These are phyloP conservation scores for Corchorus capsularis DNA, from an alignment of 345 rosid genomes.

Conservation along the genomic window DNA sequence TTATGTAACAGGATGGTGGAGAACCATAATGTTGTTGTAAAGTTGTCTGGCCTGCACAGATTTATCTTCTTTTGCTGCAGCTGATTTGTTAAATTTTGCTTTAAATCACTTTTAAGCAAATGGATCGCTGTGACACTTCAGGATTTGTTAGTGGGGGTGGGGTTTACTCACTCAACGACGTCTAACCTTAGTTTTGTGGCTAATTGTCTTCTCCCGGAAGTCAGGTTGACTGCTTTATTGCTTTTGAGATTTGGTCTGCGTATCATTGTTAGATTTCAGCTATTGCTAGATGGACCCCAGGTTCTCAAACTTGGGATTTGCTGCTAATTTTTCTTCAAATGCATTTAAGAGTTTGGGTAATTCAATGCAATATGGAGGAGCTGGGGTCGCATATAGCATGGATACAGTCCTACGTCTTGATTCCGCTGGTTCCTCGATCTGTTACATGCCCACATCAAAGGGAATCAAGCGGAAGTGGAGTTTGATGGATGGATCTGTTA, in stretches of 20 bases:
- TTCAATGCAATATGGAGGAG: conserved; percentile 45
- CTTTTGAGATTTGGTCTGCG: conserved; percentile 48
- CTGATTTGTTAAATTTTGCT: conserved; percentile 34
- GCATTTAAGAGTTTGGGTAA: conserved; percentile 56
- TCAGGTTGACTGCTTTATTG: conserved; percentile 48
- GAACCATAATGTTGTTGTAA: conserved; percentile 30
- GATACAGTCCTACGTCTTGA: conserved; percentile 82
- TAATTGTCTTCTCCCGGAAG: conserved; percentile 57
- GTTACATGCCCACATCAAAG: conserved; percentile 38
- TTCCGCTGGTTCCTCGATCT: conserved; percentile 56
- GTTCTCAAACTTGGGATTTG: conserved; percentile 46
- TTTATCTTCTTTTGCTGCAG: conserved; percentile 21
- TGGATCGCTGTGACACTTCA: conserved; percentile 89
- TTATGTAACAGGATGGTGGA: conserved; percentile 55
- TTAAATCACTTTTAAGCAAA: conserved; percentile 37
- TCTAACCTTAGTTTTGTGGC: conserved; percentile 63
- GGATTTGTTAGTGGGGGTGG: conserved; percentile 98
- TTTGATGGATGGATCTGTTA: conserved; percentile 46
- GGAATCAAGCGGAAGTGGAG: conserved; percentile 82
- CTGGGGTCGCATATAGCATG: conserved; percentile 32
- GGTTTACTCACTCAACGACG: conserved; percentile 38
- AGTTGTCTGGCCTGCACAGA: conserved; percentile 26
- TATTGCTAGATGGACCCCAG: conserved; percentile 59
- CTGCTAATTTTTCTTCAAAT: conserved; percentile 52
- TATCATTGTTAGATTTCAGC: conserved; percentile 31